Evolutionary conservation across 139 green algal genomes (phyloP), one percentile per base, ranked within the genome.

Genomic region (Picochlorum sp.): DNA sequence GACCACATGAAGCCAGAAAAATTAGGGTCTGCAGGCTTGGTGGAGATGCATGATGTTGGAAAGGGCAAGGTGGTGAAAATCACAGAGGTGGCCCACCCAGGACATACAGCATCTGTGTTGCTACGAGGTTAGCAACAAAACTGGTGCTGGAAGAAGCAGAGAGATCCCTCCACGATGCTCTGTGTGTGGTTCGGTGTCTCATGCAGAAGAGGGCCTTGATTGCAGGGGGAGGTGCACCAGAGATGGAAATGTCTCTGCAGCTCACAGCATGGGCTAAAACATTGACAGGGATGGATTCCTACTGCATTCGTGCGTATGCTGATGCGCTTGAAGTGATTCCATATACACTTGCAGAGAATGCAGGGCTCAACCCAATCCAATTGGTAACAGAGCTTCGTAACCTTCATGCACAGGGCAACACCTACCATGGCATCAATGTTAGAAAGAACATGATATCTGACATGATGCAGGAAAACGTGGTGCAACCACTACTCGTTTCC

Each of bases 331-430:
- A 99, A 78, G 84, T 98, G 49, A 85, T 99, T 47, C 94, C 94
- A 7, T 98, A 95, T 84, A 99, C 94, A 14, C 83, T 99, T 74
- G 85, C 92, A 6, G 94, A 99, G 79, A 99, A 99, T 68, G 91
- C 92, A 6, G 94, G 94, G 2, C 79, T 98, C 8, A 94, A 97
- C 70, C 86, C 94, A 60, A 98, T 98, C 63, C 73, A 91, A 50
- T 95, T 97, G 28, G 92, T 99, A n/a, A 97, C 92, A 4, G 85
- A 98, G 85, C 86, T 99, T 72, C 78, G 92, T 23, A 89, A 90
- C 55, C 49, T 80, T 61, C 94, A 99, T 69, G 90, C 93, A 3
- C 62, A 79, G 20, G 88, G 88, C 4, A 65, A 86, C 60, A 77
- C 69, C 37, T 76, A 89, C 32, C 49, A 79, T 14, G 82, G 87